Percentiles rank a stretch among this genome's conserved stretches.
Evolutionary conservation across 805 yeast genomes (phyloP).

Genomic region (baker's yeast (Saccharomyces cerevisiae)): DNA sequence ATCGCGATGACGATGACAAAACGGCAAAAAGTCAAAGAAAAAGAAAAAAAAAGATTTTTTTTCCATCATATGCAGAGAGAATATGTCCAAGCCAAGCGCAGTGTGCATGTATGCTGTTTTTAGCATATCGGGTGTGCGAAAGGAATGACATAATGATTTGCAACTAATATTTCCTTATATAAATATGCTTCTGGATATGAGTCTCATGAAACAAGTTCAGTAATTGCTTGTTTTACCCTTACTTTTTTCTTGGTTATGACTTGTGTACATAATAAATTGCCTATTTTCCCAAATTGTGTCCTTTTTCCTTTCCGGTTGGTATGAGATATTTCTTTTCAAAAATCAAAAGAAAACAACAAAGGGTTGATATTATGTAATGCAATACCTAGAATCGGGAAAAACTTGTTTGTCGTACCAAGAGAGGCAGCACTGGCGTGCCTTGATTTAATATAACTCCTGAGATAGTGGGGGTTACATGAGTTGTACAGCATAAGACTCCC

Average conservation of each 20-base stretch:
- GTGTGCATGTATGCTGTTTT: background rate
- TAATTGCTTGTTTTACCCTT: background rate
- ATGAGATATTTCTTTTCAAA: background rate
- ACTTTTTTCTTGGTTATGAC: background rate
- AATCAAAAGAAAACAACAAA: background rate
- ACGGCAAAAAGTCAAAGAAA: background rate
- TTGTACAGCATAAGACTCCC: background rate
- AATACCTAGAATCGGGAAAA: background rate
- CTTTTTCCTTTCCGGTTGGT: background rate
- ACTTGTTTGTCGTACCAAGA: background rate
- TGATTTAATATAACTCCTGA: background rate
- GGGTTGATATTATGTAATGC: background rate
- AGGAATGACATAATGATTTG: background rate
- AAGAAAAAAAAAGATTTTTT: background rate
- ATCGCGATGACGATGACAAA: slow-evolving; percentile 1
- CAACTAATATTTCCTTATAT: background rate
- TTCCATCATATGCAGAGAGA: background rate
- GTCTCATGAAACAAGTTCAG: background rate
- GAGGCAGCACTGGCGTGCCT: background rate
- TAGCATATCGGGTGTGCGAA: background rate
- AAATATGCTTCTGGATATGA: background rate
- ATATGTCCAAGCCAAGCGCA: background rate
- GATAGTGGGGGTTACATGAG: background rate
- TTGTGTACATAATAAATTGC: background rate
- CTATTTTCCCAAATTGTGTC: background rate